Conservation (phyloP, 345 rosid species). For the Salix udensis region DNA sequence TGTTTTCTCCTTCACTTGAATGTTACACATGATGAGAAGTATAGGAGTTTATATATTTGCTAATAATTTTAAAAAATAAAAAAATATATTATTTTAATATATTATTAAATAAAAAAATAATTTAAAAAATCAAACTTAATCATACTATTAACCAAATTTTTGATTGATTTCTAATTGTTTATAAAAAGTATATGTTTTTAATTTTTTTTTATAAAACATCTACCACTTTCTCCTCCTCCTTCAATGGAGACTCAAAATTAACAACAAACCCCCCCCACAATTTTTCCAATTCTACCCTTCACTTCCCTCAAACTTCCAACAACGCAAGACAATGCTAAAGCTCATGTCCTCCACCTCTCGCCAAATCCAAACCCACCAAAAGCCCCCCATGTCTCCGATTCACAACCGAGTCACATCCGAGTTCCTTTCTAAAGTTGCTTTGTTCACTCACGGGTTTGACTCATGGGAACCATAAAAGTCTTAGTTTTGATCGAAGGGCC, state of each 20-base stretch:
- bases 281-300: slow-evolving; percentile 1
- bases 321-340: slow-evolving; percentile 19
- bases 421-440: slow-evolving; percentile 13
- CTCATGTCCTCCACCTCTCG: slow-evolving; percentile 23
- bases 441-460: slow-evolving; percentile 15
- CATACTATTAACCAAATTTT: no score
- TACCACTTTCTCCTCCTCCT: neutral
- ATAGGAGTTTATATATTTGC: neutral
- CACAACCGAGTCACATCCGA: neutral
- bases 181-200: no score
- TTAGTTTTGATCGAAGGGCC: slow-evolving; percentile 38
- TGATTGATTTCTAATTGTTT: no score
- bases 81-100: no score
- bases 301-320: neutral
- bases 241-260: slow-evolving; percentile 6
- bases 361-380: slow-evolving; percentile 20
- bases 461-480: slow-evolving; percentile 14
- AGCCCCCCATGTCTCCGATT: slow-evolving; percentile 25
- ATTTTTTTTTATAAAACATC: neutral
- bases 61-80: no score
- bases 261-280: neutral
- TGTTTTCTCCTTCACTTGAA: slow-evolving; percentile 93
- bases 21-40: neutral
- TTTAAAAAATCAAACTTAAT: no score
- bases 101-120: no score